Evolutionary conservation across 2,329 filamentous ascomycete species (phyloP), one percentile per base, ranked within the genome.

Genomic region (Capronia coronata): DNA sequence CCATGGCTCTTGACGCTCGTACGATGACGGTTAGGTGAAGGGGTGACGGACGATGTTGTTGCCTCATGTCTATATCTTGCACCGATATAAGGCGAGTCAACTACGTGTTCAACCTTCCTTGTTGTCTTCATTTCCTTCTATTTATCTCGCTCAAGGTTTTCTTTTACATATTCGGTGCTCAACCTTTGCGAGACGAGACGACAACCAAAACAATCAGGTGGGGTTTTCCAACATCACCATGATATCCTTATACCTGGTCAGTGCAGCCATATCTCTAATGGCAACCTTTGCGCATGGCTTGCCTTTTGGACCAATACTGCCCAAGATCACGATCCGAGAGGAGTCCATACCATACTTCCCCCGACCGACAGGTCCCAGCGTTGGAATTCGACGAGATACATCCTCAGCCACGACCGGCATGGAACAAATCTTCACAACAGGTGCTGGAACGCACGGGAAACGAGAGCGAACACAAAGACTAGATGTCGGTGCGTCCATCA

Each of bases 271-370:
- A 13, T 30, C 42, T 5, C 41, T 29, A 21, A 34, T 22, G 19
- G n/a, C 10, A 18, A 19, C 34, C 10, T 45, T 40, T 9, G 40
- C 44, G 1, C 14, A 19, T 8, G n/a, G 34, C 14, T 29, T 48
- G 21, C 44, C 49, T 5, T 11, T 35, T 4, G 21, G 10, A 4
- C 21, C 40, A n/a, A 45, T 48, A 40, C 44, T 52, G 3, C 49
- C 49, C 19, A 52, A 48, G 34, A 52, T 48, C 32, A 52, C 49
- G 3, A 48, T 52, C 16, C 44, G 43, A 11, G 29, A 48, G 3
- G 30, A 34, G 22, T 43, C 42, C 3, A 6, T 22, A 19, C n/a
- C 18, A 23, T 7, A 3, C 29, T 10, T n/a, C n/a, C 7, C 29
- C 7, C 6, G 11, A n/a, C 6, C 43, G 8, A 25, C 29, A 10